Percentiles rank a stretch among this genome's conserved stretches.
phyloP scores from a whole-genome alignment of 2,329 filamentous ascomycete genomes.

The Claviceps spartinae region DNA sequence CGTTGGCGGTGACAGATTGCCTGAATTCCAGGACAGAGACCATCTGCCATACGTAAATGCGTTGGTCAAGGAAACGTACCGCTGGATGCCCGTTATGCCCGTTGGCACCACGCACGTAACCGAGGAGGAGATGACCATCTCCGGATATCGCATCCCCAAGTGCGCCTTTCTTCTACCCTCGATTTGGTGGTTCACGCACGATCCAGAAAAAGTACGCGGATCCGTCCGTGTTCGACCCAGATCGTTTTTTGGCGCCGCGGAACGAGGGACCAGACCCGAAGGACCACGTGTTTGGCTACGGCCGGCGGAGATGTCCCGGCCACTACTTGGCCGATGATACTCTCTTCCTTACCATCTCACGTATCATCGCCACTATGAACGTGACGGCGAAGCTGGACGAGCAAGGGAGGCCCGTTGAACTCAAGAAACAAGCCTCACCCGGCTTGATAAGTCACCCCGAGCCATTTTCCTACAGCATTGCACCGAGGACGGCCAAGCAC shows the following conservation, averaged over 20 bases:
- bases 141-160: constrained; percentile 15
- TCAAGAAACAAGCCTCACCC: neutral
- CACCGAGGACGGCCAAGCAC: constrained; percentile 4
- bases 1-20: constrained; percentile 27
- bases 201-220: constrained; percentile 48
- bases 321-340: constrained; percentile 17
- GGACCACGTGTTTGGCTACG: constrained; percentile 20
- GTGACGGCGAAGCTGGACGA: constrained; percentile 16
- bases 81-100: constrained; percentile 19
- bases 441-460: constrained; percentile 2
- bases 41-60: constrained; percentile 28
- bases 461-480: neutral
- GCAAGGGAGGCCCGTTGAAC: constrained; percentile 22
- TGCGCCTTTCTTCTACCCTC: constrained; percentile 13
- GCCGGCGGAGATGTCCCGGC: constrained; percentile 23
- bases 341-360: constrained; percentile 22
- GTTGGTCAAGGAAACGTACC: constrained; percentile 17
- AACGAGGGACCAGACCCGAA: constrained; percentile 16
- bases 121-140: constrained; percentile 13
- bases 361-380: constrained; percentile 31
- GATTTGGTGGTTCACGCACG: constrained; percentile 37
- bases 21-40: constrained; percentile 26
- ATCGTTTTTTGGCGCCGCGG: constrained; percentile 15
- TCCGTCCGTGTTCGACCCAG: constrained; percentile 20
- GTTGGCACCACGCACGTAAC: constrained; percentile 26